Conservation (phyloP, 148 eudicot species). For the Chenopodium quinoa region DNA sequence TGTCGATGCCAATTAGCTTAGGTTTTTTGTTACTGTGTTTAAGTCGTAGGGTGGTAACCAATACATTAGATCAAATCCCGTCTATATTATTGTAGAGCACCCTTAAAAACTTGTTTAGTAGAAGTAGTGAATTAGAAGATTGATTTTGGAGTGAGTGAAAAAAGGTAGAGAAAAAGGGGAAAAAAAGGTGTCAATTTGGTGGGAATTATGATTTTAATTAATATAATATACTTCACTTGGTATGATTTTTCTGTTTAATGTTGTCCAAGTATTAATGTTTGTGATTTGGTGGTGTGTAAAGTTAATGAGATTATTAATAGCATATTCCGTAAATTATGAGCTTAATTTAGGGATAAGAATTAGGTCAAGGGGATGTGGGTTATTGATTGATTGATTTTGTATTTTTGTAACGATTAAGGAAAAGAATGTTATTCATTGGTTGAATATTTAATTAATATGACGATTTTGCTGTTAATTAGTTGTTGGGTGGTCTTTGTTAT, state of each 20-base stretch:
- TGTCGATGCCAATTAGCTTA: no score
- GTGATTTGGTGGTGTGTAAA: slow-evolving; percentile 10
- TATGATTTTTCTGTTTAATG: neutral
- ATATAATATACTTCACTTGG: no score
- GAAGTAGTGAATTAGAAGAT: slow-evolving; percentile 15
- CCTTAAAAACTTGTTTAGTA: no score
- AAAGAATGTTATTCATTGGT: neutral
- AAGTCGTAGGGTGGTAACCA: no score
- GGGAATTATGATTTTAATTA: neutral
- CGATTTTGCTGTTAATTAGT: slow-evolving; percentile 13
- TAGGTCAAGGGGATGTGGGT: neutral
- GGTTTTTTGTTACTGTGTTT: no score
- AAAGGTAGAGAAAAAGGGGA: neutral
- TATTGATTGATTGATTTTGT: neutral
- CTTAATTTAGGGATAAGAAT: slow-evolving; percentile 10
- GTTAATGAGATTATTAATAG: neutral
- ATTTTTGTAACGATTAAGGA: neutral
- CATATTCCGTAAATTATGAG: slow-evolving; percentile 11
- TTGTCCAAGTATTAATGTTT: neutral
- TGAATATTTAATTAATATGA: neutral
- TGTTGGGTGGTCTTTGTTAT: slow-evolving; percentile 17
- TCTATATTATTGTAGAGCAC: no score
- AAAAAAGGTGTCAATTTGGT: slow-evolving; percentile 7
- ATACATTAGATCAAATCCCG: no score
- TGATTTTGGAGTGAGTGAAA: neutral